A percentile compares a stretch with the other conserved stretches of the same genome.
These are phyloP conservation scores for Chalara sp. DNA, from an alignment of 2,329 filamentous ascomycete genomes.

Conservation along the genomic window DNA sequence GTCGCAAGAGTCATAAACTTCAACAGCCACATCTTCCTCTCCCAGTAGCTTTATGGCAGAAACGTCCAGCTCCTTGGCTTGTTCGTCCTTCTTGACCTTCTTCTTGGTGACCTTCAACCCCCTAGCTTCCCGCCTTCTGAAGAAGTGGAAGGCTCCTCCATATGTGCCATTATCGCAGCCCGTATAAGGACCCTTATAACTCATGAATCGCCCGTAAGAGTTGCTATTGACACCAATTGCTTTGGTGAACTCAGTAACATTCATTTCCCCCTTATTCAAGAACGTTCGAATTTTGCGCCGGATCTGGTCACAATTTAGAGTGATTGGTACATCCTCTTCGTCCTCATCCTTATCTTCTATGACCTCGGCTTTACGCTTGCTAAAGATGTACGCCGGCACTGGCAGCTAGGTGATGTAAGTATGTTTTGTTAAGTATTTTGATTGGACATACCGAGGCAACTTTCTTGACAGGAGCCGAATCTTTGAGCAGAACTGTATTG, in stretches of 20 bases:
- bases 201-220: slow-evolving; percentile 40
- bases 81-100: slow-evolving; percentile 22
- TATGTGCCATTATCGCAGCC: slow-evolving; percentile 6
- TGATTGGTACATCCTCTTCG: no score
- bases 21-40: slow-evolving; percentile 39
- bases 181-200: slow-evolving; percentile 31
- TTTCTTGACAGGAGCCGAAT: no score
- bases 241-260: slow-evolving; percentile 35
- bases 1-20: slow-evolving; percentile 50
- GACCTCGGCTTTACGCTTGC: no score
- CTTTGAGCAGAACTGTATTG: no score
- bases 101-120: slow-evolving; percentile 34
- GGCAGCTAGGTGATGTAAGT: no score
- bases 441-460: no score
- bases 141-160: slow-evolving; percentile 36
- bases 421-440: no score
- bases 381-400: no score
- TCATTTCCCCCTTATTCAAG: slow-evolving; percentile 36
- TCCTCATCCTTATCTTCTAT: no score
- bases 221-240: slow-evolving; percentile 30
- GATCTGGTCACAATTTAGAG: slow-evolving; percentile 27
- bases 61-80: slow-evolving; percentile 30
- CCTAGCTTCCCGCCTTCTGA: slow-evolving; percentile 43
- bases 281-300: slow-evolving; percentile 35
- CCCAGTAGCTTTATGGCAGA: slow-evolving; percentile 36